These are phyloP conservation scores for Cymbidium sinense DNA, from an alignment of 106 monocot species.

Conservation along the genomic window DNA sequence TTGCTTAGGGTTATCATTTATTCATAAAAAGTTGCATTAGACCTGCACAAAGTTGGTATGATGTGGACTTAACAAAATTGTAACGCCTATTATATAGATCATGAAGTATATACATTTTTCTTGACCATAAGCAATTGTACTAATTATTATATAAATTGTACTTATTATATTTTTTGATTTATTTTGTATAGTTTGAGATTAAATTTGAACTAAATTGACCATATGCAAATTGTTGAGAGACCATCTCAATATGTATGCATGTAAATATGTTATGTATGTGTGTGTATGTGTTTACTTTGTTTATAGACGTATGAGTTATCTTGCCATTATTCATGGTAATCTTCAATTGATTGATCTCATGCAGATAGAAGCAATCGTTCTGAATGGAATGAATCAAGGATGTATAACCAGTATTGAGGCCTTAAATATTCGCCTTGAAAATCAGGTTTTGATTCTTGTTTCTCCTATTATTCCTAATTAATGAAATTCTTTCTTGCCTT, in stretches of 20 bases:
- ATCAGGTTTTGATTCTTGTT: constrained; percentile 47
- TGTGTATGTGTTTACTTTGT: neutral
- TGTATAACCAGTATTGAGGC: constrained; percentile 69
- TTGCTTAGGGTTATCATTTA: neutral
- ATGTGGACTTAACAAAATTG: no score
- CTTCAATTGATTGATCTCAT: constrained; percentile 7
- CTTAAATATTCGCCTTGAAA: constrained; percentile 73
- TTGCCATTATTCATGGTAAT: neutral
- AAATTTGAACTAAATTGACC: no score
- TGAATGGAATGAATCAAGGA: constrained; percentile 52
- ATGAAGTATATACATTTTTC: neutral
- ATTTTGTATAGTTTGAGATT: no score
- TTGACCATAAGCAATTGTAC: neutral
- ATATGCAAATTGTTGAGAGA: no score
- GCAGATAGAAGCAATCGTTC: constrained; percentile 82
- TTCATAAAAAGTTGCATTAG: no score
- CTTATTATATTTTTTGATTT: neutral
- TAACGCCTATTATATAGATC: neutral
- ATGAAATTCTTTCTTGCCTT: neutral
- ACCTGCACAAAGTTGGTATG: neutral
- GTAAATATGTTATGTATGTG: no score
- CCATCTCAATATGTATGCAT: no score
- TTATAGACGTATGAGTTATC: neutral
- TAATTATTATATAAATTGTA: neutral
- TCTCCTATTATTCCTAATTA: neutral